These are phyloP conservation scores for Acer campestre DNA, from an alignment of 345 rosid genomes.

Conservation along the genomic window DNA sequence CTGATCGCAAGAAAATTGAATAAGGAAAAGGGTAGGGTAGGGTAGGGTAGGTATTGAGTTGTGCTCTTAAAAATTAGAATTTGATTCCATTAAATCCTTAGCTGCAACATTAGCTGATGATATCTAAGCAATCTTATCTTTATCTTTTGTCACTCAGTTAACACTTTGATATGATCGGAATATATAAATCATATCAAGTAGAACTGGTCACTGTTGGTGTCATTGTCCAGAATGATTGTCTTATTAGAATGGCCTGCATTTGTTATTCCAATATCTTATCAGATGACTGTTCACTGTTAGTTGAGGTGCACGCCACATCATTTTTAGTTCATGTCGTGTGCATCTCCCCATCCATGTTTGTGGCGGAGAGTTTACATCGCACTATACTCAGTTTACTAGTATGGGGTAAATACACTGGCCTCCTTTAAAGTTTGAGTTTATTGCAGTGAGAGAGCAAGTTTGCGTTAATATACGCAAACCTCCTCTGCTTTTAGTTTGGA, in stretches of 20 bases:
- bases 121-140: conserved; percentile 9
- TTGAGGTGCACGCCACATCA: too few species aligned
- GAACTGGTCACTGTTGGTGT: neutral
- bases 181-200: neutral
- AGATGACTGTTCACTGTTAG: too few species aligned
- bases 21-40: neutral
- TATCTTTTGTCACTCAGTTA: neutral
- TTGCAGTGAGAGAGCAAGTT: too few species aligned
- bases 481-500: too few species aligned
- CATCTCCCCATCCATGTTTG: too few species aligned
- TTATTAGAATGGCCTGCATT: neutral
- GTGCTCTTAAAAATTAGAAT: neutral
- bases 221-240: conserved; percentile 10
- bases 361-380: too few species aligned
- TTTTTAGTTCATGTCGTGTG: too few species aligned
- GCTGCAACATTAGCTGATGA: neutral
- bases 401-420: too few species aligned
- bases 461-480: too few species aligned
- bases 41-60: neutral
- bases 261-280: conserved; percentile 2
- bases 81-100: neutral
- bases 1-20: neutral
- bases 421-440: too few species aligned
- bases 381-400: too few species aligned
- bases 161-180: neutral